Evolutionary conservation across 1,139 yeast species (phyloP).

Genomic region (Pichia sp.): DNA sequence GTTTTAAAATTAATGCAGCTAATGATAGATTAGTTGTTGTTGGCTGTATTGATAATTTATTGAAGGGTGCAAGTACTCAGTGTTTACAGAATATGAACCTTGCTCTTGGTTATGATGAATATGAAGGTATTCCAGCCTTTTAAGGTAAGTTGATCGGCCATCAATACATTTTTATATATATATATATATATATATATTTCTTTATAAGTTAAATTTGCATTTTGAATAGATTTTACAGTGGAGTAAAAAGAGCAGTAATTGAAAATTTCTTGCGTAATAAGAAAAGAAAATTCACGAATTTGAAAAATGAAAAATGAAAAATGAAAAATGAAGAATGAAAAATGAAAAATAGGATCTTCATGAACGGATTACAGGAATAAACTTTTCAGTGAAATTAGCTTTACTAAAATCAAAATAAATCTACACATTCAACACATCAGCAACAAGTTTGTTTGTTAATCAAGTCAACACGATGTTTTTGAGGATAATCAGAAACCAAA

Average conservation of each 20-base stretch:
- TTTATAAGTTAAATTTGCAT: neutral
- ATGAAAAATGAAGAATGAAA: too few species aligned
- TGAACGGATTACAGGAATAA: too few species aligned
- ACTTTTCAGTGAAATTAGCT: too few species aligned
- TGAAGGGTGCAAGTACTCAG: constrained; percentile 98
- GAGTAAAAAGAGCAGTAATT: too few species aligned
- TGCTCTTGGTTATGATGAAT: constrained; percentile 85
- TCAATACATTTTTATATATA: too few species aligned
- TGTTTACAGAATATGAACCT: constrained; percentile 93
- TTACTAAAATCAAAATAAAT: too few species aligned
- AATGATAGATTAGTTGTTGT: constrained; percentile 90
- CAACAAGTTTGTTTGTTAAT: neutral
- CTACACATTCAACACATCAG: too few species aligned
- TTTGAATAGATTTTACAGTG: neutral
- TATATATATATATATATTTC: neutral
- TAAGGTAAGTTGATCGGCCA: neutral
- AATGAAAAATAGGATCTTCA: too few species aligned
- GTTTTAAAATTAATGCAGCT: constrained; percentile 84
- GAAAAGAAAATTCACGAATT: neutral
- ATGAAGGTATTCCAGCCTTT: constrained; percentile 76
- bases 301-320: neutral
- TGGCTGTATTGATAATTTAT: constrained; percentile 89
- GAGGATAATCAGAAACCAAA: neutral
- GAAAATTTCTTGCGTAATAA: too few species aligned
- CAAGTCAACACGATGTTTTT: neutral